Evolutionary conservation across 192 early-diverging fungal species (phyloP).

Genomic region (Linderina pennispora): DNA sequence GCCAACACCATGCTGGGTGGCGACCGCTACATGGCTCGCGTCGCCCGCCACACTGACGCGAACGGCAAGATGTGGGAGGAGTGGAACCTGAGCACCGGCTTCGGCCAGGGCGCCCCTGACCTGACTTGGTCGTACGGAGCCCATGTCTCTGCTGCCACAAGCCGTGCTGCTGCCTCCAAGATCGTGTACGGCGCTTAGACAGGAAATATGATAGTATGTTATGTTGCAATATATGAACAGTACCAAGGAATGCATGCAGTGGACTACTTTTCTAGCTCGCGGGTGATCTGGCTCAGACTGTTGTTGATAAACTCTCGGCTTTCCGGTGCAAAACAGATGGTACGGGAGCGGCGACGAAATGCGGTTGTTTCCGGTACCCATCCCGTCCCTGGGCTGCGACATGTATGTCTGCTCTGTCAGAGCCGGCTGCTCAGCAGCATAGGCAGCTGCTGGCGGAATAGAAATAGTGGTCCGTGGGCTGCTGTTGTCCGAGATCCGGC

Average conservation of each 20-base stretch:
- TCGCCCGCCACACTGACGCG: constrained; percentile 31
- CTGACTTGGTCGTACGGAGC: constrained; percentile 59
- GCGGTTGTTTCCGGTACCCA: not conserved
- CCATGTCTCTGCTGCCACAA: not conserved
- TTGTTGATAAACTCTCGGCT: constrained; percentile 25
- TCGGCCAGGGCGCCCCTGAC: constrained; percentile 44
- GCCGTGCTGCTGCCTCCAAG: not conserved
- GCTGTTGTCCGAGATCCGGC: not conserved
- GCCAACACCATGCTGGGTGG: constrained; percentile 21
- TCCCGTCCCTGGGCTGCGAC: not conserved
- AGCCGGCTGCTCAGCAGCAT: not conserved
- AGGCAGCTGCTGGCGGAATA: not conserved
- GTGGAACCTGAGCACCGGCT: constrained; percentile 46
- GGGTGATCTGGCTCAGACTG: constrained; percentile 18
- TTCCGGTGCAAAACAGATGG: constrained; percentile 35
- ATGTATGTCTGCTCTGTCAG: not conserved
- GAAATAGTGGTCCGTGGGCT: not conserved
- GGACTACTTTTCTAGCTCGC: not conserved
- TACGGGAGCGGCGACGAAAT: constrained; percentile 39
- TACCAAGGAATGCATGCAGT: not conserved
- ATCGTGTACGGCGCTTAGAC: not conserved
- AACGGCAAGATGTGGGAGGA: constrained; percentile 52
- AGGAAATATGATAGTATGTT: too few species aligned
- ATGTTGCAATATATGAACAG: not conserved
- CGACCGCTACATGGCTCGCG: constrained; percentile 45